Percentiles rank a stretch among this genome's conserved stretches.
Conservation (phyloP, 345 rosid species). For the Luvunga scandens region DNA sequence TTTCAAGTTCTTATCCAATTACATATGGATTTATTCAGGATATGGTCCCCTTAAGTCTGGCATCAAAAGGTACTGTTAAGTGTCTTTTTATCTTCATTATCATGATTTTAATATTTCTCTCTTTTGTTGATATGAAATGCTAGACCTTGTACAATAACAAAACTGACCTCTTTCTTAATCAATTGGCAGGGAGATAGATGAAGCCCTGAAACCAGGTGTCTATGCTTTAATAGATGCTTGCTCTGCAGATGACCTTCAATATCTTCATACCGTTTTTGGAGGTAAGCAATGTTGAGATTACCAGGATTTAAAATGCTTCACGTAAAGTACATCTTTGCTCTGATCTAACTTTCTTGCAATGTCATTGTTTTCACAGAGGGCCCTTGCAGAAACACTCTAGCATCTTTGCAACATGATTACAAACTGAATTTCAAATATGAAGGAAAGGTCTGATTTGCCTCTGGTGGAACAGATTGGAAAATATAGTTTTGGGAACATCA, state of each 20-base stretch:
- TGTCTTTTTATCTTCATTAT: not conserved
- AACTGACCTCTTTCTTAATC: slow-evolving; percentile 7
- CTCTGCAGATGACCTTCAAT: slow-evolving; percentile 69
- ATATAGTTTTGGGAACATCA: not conserved
- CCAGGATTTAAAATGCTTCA: not conserved
- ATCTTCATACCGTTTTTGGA: slow-evolving; percentile 84
- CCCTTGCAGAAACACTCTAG: slow-evolving; percentile 79
- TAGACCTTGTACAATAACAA: not conserved
- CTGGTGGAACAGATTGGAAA: not conserved
- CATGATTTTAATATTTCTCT: not conserved
- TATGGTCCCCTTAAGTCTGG: slow-evolving; percentile 69
- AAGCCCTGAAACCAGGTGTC: slow-evolving; percentile 84
- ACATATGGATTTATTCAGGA: slow-evolving; percentile 78
- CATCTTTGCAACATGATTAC: slow-evolving; percentile 73
- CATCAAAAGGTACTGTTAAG: slow-evolving; percentile 56
- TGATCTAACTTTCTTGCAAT: slow-evolving; percentile 7
- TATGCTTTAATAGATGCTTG: slow-evolving; percentile 88
- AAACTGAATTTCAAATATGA: slow-evolving; percentile 69
- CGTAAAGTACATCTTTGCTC: not conserved
- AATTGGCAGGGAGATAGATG: slow-evolving; percentile 77
- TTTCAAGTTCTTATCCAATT: slow-evolving; percentile 69
- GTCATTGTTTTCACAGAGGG: slow-evolving; percentile 63
- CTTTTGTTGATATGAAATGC: not conserved
- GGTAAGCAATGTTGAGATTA: slow-evolving; percentile 39
- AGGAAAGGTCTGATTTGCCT: slow-evolving; percentile 70